These are phyloP conservation scores for Ascochyta koolunga DNA, from an alignment of 2,329 filamentous ascomycete species.

Conservation along the genomic window DNA sequence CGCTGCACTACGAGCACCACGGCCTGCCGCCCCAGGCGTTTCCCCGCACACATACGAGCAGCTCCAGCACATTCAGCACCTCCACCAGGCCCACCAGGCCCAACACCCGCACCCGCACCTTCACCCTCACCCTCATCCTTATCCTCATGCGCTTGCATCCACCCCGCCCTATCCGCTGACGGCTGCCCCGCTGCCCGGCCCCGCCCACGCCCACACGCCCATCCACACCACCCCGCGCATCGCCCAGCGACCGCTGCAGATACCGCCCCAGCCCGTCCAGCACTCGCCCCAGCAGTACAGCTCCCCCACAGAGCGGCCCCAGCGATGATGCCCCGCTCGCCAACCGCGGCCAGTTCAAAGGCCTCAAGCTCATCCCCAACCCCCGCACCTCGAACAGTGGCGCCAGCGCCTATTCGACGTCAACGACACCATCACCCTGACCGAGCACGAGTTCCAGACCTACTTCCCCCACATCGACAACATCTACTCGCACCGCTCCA, in stretches of 20 bases:
- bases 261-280: conserved; percentile 16
- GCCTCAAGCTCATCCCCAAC: conserved; percentile 63
- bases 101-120: background rate
- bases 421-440: conserved; percentile 74
- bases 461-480: conserved; percentile 87
- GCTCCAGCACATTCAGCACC: conserved; percentile 19
- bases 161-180: conserved; percentile 34
- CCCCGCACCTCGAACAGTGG: conserved; percentile 74
- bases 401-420: conserved; percentile 75
- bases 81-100: background rate
- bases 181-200: conserved; percentile 22
- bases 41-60: conserved; percentile 26
- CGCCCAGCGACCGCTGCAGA: conserved; percentile 23
- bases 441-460: conserved; percentile 77
- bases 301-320: conserved; percentile 2
- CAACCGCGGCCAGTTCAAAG: conserved; percentile 60
- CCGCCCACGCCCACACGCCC: conserved; percentile 12
- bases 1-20: conserved; percentile 46
- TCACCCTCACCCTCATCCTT: background rate
- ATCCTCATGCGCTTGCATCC: conserved; percentile 22
- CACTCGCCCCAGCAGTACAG: conserved; percentile 15
- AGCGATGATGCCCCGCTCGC: conserved; percentile 48
- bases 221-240: conserved; percentile 22
- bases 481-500: conserved; percentile 82
- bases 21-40: conserved; percentile 22